A percentile compares a stretch with the other conserved stretches of the same genome.
Conservation (phyloP, 2,329 filamentous ascomycete genomes). For the Pseudogymnoascus sp. region DNA sequence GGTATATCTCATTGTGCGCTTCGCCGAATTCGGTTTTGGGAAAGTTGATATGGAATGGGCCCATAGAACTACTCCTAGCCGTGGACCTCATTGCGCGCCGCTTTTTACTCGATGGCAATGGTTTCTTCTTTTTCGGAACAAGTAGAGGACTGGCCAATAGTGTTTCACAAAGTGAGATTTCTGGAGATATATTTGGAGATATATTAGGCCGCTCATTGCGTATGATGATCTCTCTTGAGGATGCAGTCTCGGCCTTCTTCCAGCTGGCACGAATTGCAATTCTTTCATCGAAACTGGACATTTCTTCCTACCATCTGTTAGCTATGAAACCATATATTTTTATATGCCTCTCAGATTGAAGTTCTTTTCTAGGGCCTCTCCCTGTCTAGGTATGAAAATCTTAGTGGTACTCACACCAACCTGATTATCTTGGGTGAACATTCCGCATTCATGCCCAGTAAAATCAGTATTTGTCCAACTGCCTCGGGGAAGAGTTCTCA, state of each 20-base stretch:
- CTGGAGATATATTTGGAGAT: not conserved
- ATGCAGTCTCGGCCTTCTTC: not conserved
- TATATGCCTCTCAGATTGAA: not conserved
- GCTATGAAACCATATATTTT: not conserved
- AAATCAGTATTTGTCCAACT: not conserved
- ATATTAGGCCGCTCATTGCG: not conserved
- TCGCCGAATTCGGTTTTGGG: constrained; percentile 13
- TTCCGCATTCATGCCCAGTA: not conserved
- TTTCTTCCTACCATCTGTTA: not conserved
- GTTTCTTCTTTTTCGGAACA: not conserved
- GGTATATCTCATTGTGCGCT: constrained; percentile 12
- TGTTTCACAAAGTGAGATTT: not conserved
- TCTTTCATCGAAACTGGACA: not conserved
- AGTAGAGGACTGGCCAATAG: not conserved
- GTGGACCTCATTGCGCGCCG: not conserved
- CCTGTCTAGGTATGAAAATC: not conserved
- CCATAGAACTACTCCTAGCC: not conserved
- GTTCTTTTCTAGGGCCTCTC: not conserved
- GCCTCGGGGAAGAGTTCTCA: not conserved
- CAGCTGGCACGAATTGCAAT: not conserved
- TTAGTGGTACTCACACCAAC: not conserved
- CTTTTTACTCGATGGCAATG: not conserved
- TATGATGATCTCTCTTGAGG: not conserved
- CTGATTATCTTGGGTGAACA: not conserved
- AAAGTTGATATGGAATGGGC: constrained; percentile 14